Base-by-base conservation (phyloP, 495 filamentous ascomycete species). In the Xylaria venustula region DNA sequence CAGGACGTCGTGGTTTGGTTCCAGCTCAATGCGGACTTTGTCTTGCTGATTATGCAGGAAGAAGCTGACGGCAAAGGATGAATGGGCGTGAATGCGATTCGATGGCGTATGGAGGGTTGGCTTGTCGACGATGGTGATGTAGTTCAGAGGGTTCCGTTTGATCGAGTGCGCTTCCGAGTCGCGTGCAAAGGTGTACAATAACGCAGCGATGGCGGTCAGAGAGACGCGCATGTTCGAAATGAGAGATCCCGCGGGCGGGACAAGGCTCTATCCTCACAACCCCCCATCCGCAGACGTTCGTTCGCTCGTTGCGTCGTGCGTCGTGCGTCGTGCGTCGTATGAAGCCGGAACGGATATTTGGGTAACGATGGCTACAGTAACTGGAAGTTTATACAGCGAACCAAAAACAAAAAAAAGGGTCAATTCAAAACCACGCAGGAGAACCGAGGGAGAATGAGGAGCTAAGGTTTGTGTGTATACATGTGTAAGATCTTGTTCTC, bases 1-100 rank as follows among this genome's bases (percentile, higher is more conserved):
- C 23, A 97, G 78, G 54, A 98, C 89, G 74, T 97, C 91, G 74
- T 96, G 86, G 68, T 97, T 98, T 25, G 94, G 94, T 71, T 96
- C 88, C 36, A 98, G 83, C 49, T 83, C 81, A 45, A 98, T 83
- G 64, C 90, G 91, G 61, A 98, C 78, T 47, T 83, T 83, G 65
- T 92, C 86, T 58, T 79, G 73, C 42, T 82, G 79, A 62, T 83
- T 77, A 64, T 90, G 87, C 42, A 96, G 74, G 44, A 81, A 77
- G 73, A 98, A 97, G 28, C 83, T 85, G 63, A 98, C 74, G 67
- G 94, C 89, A 73, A 98, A 98, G 19, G 85, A 78, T 12, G 91
- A 88, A 44, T 88, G 79, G 20, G 90, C 86, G 69, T 93, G 87
- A 30, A 96, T 85, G 59, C 88, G 84, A 66, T 91, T 85, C 26